Conservation (phyloP, 306 rosid species). For the Coriaria nepalensis region DNA sequence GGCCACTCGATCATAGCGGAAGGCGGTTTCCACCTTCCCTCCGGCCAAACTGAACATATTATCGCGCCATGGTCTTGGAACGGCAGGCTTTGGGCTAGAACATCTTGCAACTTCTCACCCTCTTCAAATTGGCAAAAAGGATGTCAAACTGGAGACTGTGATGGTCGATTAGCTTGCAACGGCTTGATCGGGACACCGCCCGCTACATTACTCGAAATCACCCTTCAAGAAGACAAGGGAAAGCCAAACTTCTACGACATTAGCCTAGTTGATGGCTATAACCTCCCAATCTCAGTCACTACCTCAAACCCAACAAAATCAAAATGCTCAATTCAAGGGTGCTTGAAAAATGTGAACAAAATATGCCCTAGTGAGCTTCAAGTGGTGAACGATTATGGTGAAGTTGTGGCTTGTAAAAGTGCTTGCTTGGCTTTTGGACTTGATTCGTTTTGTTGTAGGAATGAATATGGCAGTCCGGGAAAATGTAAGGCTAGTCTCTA, state of each 20-base stretch:
- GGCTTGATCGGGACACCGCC: constrained; percentile 82
- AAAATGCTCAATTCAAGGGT: constrained; percentile 43
- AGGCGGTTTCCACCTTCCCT: constrained; percentile 66
- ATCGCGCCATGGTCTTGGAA: constrained; percentile 59
- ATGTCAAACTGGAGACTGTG: constrained; percentile 88
- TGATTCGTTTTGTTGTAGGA: constrained; percentile 68
- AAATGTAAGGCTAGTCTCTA: constrained; percentile 59
- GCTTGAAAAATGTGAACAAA: constrained; percentile 39
- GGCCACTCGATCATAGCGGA: constrained; percentile 63
- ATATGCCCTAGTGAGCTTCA: constrained; percentile 49
- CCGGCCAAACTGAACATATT: constrained; percentile 31
- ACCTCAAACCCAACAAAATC: constrained; percentile 18
- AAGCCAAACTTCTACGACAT: constrained; percentile 63
- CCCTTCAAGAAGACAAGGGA: constrained; percentile 41
- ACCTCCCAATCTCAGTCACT: constrained; percentile 38
- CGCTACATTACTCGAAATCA: constrained; percentile 52
- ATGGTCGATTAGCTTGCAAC: constrained; percentile 58
- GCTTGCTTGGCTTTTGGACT: constrained; percentile 66
- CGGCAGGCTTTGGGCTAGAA: constrained; percentile 93
- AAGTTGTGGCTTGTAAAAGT: constrained; percentile 74
- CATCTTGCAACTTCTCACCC: constrained; percentile 52
- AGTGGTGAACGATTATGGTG: constrained; percentile 31
- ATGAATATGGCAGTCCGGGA: constrained; percentile 40
- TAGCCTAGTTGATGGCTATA: constrained; percentile 80
- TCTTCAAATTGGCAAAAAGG: constrained; percentile 23